phyloP scores from a whole-genome alignment of 2,329 filamentous ascomycete genomes.

The Diplodia mutila region DNA sequence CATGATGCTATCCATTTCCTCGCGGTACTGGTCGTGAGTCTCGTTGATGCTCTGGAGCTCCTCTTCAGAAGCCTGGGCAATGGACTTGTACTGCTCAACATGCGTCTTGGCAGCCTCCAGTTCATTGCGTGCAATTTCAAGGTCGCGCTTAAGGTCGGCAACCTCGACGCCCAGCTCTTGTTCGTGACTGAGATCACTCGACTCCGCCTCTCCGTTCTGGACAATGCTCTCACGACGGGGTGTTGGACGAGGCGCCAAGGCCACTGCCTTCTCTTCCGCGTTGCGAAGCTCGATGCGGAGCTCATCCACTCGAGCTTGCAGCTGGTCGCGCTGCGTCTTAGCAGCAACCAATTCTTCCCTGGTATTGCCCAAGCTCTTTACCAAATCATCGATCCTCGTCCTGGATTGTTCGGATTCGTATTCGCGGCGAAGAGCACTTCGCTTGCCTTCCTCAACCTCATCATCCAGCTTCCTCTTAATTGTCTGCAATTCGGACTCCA shows the following conservation, averaged over 20 bases:
- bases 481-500: conserved; percentile 77
- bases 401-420: conserved; percentile 87
- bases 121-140: conserved; percentile 79
- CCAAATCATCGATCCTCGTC: conserved; percentile 90
- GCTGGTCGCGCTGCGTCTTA: conserved; percentile 86
- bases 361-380: conserved; percentile 74
- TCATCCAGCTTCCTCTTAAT: conserved; percentile 82
- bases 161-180: conserved; percentile 85
- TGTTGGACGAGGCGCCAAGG: conserved; percentile 79
- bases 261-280: conserved; percentile 82
- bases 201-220: conserved; percentile 46
- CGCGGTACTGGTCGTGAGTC: conserved; percentile 83
- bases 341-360: conserved; percentile 85
- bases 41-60: conserved; percentile 77
- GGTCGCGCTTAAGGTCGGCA: conserved; percentile 81
- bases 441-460: conserved; percentile 83
- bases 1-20: conserved; percentile 78
- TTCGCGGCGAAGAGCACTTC: conserved; percentile 80
- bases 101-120: conserved; percentile 80
- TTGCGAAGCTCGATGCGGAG: conserved; percentile 84
- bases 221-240: conserved; percentile 56
- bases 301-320: conserved; percentile 87
- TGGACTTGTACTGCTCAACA: conserved; percentile 83
- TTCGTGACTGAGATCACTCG: conserved; percentile 65
- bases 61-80: conserved; percentile 86